These are phyloP conservation scores for Penicillium crystallinum DNA, from an alignment of 495 filamentous ascomycete genomes.

Conservation along the genomic window DNA sequence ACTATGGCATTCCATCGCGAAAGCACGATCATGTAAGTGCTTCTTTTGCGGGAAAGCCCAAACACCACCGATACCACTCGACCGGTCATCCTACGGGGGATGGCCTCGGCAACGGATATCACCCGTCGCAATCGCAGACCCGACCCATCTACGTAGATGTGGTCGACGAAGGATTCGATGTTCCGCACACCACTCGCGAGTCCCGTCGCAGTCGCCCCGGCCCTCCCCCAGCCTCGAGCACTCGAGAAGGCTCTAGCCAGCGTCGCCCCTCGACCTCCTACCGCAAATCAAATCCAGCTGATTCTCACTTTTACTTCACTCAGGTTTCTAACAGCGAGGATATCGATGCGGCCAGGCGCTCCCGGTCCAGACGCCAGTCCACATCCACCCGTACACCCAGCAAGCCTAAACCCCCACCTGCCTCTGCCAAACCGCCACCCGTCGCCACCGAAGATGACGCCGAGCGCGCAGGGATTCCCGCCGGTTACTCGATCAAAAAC, in stretches of 20 bases:
- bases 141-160: conserved; percentile 51
- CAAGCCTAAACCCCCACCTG: conserved; percentile 43
- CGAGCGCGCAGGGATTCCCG: conserved; percentile 71
- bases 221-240: conserved; percentile 21
- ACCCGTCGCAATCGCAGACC: conserved; percentile 42
- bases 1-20: conserved; percentile 45
- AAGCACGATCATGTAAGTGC: conserved; percentile 58
- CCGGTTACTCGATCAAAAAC: conserved; percentile 95
- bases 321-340: conserved; percentile 47
- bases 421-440: conserved; percentile 45
- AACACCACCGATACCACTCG: conserved; percentile 35
- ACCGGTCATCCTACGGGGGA: conserved; percentile 38
- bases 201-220: conserved; percentile 19
- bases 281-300: conserved; percentile 48
- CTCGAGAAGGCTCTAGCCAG: conserved; percentile 27
- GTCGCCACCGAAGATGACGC: conserved; percentile 86
- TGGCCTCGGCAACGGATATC: conserved; percentile 29
- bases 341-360: conserved; percentile 38
- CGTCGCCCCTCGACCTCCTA: conserved; percentile 35
- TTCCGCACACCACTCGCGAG: conserved; percentile 30
- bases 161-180: conserved; percentile 50
- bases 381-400: conserved; percentile 42
- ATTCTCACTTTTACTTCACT: conserved; percentile 47
- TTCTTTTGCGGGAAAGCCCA: conserved; percentile 40
- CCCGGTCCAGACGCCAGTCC: conserved; percentile 45